Evolutionary conservation across 805 yeast genomes (phyloP).

Genomic region (Kazachstania martiniae): DNA sequence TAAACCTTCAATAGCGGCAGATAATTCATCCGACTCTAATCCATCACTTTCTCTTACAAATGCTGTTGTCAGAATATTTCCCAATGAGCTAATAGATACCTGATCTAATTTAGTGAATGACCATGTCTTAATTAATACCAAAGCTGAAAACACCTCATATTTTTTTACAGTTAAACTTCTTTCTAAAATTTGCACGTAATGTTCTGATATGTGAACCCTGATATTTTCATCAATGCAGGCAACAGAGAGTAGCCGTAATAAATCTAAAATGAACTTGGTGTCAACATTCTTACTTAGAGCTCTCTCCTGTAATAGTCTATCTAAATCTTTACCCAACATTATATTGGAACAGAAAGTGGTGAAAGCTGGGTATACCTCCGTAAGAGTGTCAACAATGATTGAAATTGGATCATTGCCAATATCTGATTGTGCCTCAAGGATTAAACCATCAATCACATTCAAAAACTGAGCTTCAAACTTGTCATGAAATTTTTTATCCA

Average conservation of each 20-base stretch:
- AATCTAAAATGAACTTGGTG: slow-evolving; percentile 12
- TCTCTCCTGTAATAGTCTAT: slow-evolving; percentile 14
- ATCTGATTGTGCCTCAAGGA: slow-evolving; percentile 19
- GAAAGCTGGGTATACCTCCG: slow-evolving; percentile 21
- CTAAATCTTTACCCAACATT: slow-evolving; percentile 22
- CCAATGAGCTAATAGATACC: slow-evolving; percentile 24
- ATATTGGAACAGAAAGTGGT: slow-evolving; percentile 21
- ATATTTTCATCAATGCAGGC: slow-evolving; percentile 43
- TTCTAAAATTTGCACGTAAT: slow-evolving; percentile 34
- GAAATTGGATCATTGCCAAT: slow-evolving; percentile 15
- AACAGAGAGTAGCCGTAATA: slow-evolving; percentile 31
- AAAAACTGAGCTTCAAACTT: slow-evolving; percentile 13
- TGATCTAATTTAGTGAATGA: slow-evolving; percentile 32
- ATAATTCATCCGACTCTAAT: slow-evolving; percentile 2
- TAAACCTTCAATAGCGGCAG: slow-evolving; percentile 33
- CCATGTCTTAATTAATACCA: slow-evolving; percentile 50
- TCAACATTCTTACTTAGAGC: slow-evolving; percentile 10
- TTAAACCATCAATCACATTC: slow-evolving; percentile 12
- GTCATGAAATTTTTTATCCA: slow-evolving; percentile 9
- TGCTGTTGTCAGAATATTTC: slow-evolving; percentile 19
- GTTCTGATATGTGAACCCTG: slow-evolving; percentile 36
- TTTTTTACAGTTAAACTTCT: slow-evolving; percentile 24
- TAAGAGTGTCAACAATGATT: slow-evolving; percentile 13
- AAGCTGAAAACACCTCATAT: slow-evolving; percentile 29
- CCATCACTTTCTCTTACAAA: slow-evolving; percentile 3